Evolutionary conservation across 176 grass and related monocot species (phyloP), one percentile per base, ranked within the genome.

Genomic region (Aegilops sharonensis): DNA sequence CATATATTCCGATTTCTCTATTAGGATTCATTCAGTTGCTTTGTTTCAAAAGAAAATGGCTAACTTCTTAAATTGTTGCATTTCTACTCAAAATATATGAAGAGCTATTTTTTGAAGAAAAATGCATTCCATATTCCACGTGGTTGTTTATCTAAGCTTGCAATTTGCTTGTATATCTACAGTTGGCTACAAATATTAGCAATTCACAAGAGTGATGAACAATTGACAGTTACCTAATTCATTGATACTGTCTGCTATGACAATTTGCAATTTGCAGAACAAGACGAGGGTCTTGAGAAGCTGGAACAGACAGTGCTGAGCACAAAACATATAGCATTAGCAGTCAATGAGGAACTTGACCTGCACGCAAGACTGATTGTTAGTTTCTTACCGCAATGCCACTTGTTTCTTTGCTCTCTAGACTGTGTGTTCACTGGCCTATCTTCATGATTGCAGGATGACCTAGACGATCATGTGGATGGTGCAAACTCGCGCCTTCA

Each of bases 351-450:
- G 78, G 94, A 95, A 31, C 85, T 95, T 67, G 77, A 64, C 81
- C 81, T 95, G 11, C 94, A 95, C 27, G 89, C 91, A 37, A 83
- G 86, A 93, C 85, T 95, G 68, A 95, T 95, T 87, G 94, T 95
- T 62, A 89, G 91, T 85, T 39, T 72, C 35, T 70, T 61, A 27
- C 52, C 31, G 20, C 29, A 23, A 48, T 9, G 1, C 59, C 68
- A 73, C 32, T 25, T 75, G 9, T 57, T 21, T 68, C 18, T 61
- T 70, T 47, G 24, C 65, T 37, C 47, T 67, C 77, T 64, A 85
- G 3, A 61, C 54, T 37, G 5, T 21, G 36, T 68, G 65, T 3
- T 61, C 80, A 86, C 30, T 54, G 6, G 45, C 12, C 30, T 35
- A 34, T 75, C 60, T 84, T 54, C 37, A 31, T 91, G 59, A 20